Base-by-base conservation (phyloP, 179 eudicot genomes). In the Actinidia arguta region DNA sequence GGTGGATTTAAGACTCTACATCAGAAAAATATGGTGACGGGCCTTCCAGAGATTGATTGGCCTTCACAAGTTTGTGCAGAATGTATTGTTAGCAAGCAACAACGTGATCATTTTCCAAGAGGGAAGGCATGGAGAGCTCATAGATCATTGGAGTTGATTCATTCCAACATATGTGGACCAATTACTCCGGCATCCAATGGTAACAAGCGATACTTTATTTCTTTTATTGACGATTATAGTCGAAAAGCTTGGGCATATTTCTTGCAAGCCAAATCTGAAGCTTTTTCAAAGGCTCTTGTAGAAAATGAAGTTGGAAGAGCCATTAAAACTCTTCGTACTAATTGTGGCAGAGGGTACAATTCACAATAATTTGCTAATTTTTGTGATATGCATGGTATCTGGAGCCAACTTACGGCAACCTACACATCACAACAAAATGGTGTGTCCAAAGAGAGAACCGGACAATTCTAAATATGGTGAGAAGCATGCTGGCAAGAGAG, bases 381-480 rank as follows among this genome's bases (percentile, higher is more conserved):
- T 16, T 72, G 55, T 72, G 76, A 72, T 6, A 9, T 6, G 14
- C 24, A 31, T 42, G 76, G 55, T 4, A 72, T 72, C 7, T 4
- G 6, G 9, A 24, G 76, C 7, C 55, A 72, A 20, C 55, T 72
- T 4, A 72, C 55, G 18, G 18, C 50, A 4, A 12, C 75, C n/a
- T 70, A 70, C 20, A 70, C 75, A 46, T 51, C 75, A 36, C 75
- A 70, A 72, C 76, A 72, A 47, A 72, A 48, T 48, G 55, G 76
- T 44, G 55, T 18, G 12, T 4, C 8, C 36, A 72, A 18, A 17
- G 51, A 12, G 47, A 42, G 55, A 72, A 48, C 31, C 11, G 46
- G 0, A 31, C 42, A 8, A 66, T 25, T 31, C 10, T 27, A 17
- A 66, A 66, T 27, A n/a, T n/a, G n/a, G n/a, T n/a, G n/a, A n/a